Conservation (phyloP, 768 basidiomycete species). For the Leccinum aurantiacum region DNA sequence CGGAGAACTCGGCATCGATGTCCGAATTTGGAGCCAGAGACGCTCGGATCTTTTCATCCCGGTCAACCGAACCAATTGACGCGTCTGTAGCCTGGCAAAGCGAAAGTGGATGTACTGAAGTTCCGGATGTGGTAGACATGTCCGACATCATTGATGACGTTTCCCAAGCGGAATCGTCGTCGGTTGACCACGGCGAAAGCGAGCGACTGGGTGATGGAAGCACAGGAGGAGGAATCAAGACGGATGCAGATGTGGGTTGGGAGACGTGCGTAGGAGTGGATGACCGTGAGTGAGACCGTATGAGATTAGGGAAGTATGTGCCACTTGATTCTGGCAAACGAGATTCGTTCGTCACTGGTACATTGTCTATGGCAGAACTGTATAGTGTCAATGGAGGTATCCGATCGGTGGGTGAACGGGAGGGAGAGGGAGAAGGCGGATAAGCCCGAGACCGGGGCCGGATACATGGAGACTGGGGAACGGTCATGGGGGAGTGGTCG, state of each 20-base stretch:
- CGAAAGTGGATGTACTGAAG: conserved; percentile 32
- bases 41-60: conserved; percentile 15
- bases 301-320: conserved; percentile 6
- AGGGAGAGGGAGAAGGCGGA: conserved; percentile 55
- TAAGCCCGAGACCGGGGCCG: conserved; percentile 47
- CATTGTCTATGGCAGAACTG: conserved; percentile 11
- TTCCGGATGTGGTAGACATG: conserved; percentile 55
- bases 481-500: conserved; percentile 18
- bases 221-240: conserved; percentile 15
- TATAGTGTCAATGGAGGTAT: conserved; percentile 33
- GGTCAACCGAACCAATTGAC: conserved; percentile 17
- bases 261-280: conserved; percentile 40
- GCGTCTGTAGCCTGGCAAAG: conserved; percentile 28
- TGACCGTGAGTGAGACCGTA: conserved; percentile 33
- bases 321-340: conserved; percentile 1
- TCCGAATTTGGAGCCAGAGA: conserved; percentile 16
- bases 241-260: conserved; percentile 23
- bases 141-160: conserved; percentile 64
- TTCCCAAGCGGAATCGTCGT: conserved; percentile 78
- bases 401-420: conserved; percentile 41
- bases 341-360: background rate
- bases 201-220: conserved; percentile 21
- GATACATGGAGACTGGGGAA: conserved; percentile 40
- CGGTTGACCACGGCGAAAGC: conserved; percentile 68
- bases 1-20: conserved; percentile 11